These are phyloP conservation scores for Suillus ampliporus DNA, from an alignment of 768 basidiomycete species.

Conservation along the genomic window DNA sequence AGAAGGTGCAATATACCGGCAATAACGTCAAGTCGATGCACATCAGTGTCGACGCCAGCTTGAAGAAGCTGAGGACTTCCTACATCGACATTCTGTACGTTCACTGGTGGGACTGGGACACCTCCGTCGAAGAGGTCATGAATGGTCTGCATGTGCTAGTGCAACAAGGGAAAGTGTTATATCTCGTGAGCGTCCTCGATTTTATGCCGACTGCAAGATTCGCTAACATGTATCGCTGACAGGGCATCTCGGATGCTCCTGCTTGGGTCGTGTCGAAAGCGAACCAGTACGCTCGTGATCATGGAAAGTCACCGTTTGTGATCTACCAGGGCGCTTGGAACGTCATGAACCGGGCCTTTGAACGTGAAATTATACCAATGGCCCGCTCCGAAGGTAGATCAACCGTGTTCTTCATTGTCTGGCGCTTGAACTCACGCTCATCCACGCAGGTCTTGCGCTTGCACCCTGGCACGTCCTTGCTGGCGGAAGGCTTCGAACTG, in stretches of 20 bases:
- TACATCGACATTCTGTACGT: no score
- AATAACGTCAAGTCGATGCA: conserved; percentile 50
- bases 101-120: conserved; percentile 36
- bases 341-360: conserved; percentile 40
- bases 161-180: conserved; percentile 43
- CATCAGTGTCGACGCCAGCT: conserved; percentile 24
- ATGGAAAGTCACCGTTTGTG: conserved; percentile 46
- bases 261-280: conserved; percentile 44
- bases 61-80: no score
- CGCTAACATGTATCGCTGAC: conserved; percentile 23
- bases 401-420: neutral
- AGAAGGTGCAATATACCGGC: conserved; percentile 41
- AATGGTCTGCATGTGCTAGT: conserved; percentile 43
- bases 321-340: conserved; percentile 48
- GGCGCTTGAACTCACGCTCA: neutral
- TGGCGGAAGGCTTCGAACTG: conserved; percentile 29
- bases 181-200: conserved; percentile 31
- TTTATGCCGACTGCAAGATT: conserved; percentile 17
- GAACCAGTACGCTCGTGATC: conserved; percentile 43
- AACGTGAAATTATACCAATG: conserved; percentile 46
- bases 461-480: conserved; percentile 41
- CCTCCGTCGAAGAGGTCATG: conserved; percentile 48
- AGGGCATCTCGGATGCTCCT: conserved; percentile 36
- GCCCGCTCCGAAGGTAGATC: conserved; percentile 12
- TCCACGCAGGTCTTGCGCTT: conserved; percentile 33